Evolutionary conservation across 352 stramenopile genomes (phyloP), one percentile per base, ranked within the genome.

Genomic region (Globisporangium lucens): DNA sequence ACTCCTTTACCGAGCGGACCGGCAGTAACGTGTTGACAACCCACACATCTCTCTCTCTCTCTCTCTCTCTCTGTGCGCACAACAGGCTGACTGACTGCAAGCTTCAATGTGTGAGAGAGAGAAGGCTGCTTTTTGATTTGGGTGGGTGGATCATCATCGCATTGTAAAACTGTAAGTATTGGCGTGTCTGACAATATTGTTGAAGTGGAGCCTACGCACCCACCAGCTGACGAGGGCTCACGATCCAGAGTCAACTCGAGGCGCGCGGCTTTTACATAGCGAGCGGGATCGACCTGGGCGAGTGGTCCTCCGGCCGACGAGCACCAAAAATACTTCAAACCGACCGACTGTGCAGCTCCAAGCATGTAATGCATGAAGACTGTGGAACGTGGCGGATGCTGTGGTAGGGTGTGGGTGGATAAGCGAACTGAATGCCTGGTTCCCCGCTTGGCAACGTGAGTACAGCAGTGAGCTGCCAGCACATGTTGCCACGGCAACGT

Each of bases 91-190:
- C 38, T 17, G 17, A 51, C 41, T 47, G 4, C 41, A 51, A 51
- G 43, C 43, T 51, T 51, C 43, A 51, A 51, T 22, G 6, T 12
- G 41, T 22, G 43, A 22, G 20, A 22, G 5, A 10, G 5, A n/a
- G 17, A 20, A 51, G 43, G 43, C 43, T 51, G 1, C 43, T 51
- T 51, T 51, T 51, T 51, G 43, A 51, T 51, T 51, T 12, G 43
- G 43, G 15, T 5, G 38, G 38, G 38, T 46, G 38, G 43, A 51
- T 22, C 43, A 51, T 51, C 43, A 51, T 51, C 9, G 43, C 17
- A 47, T 47, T 47, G 41, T n/a, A 47, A 51, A 51, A 51, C 43
- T 51, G 43, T 51, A 51, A 51, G 43, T 51, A 51, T 51, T 6
- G 43, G 43, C 24, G 43, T 51, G 41, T n/a, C 13, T 51, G 17